These are phyloP conservation scores for Sclerospora graminicola DNA, from an alignment of 352 stramenopile species.

Conservation along the genomic window DNA sequence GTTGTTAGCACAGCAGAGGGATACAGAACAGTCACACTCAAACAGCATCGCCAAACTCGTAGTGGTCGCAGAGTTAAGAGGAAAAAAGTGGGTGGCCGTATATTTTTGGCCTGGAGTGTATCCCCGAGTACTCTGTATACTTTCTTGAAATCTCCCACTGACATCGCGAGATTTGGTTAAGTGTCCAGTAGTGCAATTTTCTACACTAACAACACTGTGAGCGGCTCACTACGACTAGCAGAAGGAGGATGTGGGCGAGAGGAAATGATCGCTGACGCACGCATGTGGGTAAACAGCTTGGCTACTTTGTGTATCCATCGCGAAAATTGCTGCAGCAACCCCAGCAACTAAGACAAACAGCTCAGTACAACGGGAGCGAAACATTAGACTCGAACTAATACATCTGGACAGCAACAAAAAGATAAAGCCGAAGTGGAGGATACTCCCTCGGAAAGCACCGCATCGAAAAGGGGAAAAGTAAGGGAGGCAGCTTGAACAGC, in stretches of 20 bases:
- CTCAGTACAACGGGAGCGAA: constrained; percentile 38
- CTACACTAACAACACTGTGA: constrained; percentile 64
- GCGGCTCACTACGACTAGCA: constrained; percentile 37
- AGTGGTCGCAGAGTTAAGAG: no score
- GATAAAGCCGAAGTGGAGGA: constrained; percentile 28
- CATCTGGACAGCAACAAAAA: constrained; percentile 26
- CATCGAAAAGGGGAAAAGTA: constrained; percentile 27
- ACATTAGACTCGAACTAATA: constrained; percentile 31
- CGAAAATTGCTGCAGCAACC: constrained; percentile 9
- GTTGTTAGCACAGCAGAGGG: no score
- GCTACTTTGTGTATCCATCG: constrained; percentile 76
- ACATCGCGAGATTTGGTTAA: constrained; percentile 37
- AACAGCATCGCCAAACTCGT: no score
- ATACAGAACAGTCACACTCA: no score
- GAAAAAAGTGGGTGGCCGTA: no score
- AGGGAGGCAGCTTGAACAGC: constrained; percentile 19
- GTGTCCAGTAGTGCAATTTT: constrained; percentile 66
- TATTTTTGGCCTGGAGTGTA: no score
- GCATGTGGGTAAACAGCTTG: constrained; percentile 70
- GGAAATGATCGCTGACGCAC: constrained; percentile 60
- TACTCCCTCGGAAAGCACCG: constrained; percentile 1
- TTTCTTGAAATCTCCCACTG: constrained; percentile 2
- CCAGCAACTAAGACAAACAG: constrained; percentile 12
- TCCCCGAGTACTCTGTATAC: constrained; percentile 15
- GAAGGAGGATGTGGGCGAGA: constrained; percentile 30